Evolutionary conservation across 2,329 filamentous ascomycete species (phyloP), one percentile per base, ranked within the genome.

Genomic region (Didymella lethalis): DNA sequence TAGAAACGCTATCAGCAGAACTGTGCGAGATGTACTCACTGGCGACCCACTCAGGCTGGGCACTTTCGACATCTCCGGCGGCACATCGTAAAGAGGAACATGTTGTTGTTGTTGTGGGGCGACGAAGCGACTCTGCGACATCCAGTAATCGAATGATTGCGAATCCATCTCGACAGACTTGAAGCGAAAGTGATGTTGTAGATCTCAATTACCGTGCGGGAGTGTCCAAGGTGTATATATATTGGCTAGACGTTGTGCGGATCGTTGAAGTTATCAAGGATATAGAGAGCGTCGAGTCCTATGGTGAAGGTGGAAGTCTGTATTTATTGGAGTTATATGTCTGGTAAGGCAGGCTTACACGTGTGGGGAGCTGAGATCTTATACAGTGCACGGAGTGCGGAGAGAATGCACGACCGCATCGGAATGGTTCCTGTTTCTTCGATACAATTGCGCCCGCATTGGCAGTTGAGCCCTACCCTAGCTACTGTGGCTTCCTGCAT

Each of bases 11-110:
- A n/a, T 18, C 0, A 6, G 7, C 1, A 2, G 1, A 10, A 12
- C 7, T 31, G 6, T 40, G 26, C 16, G 29, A 14, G 10, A 26
- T 23, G 25, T 32, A 68, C 75, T 65, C 65, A 78, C 76, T 14
- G 76, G 76, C 45, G 76, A 78, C 32, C 70, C 75, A 52, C 70
- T 77, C 32, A 78, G 65, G 57, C 76, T 78, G 3, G 76, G 72
- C 23, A 77, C 72, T 63, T 75, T 76, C 20, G 74, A 67, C 7
- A 76, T 65, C 53, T 76, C 74, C 7, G 72, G 70, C 7, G 73
- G 68, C 41, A 75, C 56, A 34, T 78, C 72, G 38, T 74, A 77
- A 45, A 76, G 5, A 18, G 41, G 60, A 18, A 64, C 64, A 8
- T 68, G 68, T 48, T 75, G 72, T 36, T 76, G 69, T 23, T 77